phyloP scores from a whole-genome alignment of 352 stramenopile species.

The Aphanomyces invadans region DNA sequence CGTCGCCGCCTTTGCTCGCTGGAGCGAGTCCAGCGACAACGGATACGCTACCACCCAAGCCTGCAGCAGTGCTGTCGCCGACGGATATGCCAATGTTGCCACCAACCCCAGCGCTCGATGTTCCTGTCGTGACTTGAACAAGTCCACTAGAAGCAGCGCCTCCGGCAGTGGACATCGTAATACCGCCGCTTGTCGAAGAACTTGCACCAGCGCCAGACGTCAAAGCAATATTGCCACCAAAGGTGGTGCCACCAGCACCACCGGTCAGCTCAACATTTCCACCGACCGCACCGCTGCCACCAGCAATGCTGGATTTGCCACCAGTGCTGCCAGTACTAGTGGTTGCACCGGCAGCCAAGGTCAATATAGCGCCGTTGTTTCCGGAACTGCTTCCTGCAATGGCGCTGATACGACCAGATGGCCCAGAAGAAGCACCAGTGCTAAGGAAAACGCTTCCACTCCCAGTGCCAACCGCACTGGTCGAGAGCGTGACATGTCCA shows the following conservation, averaged over 20 bases:
- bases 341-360: constrained; percentile 41
- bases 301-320: constrained; percentile 2
- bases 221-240: constrained; percentile 32
- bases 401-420: not conserved
- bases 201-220: not conserved
- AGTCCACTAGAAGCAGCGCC: not conserved
- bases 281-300: constrained; percentile 4
- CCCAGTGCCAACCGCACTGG: constrained; percentile 2
- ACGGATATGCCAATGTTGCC: constrained; percentile 31
- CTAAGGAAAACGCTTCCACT: not conserved
- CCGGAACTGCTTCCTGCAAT: constrained; percentile 16
- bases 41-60: constrained; percentile 24
- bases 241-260: constrained; percentile 27
- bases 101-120: constrained; percentile 20
- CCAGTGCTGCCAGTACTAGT: constrained; percentile 27
- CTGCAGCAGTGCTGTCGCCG: constrained; percentile 23
- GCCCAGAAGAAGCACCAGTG: not conserved
- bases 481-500: not conserved
- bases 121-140: not conserved
- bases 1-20: constrained; percentile 30
- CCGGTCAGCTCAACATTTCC: not conserved
- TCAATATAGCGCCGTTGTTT: constrained; percentile 49
- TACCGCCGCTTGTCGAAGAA: not conserved
- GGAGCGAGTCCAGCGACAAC: constrained; percentile 28
- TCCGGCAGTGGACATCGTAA: not conserved